These are phyloP conservation scores for Boletus rubescentipes DNA, from an alignment of 768 basidiomycete species.

Conservation along the genomic window DNA sequence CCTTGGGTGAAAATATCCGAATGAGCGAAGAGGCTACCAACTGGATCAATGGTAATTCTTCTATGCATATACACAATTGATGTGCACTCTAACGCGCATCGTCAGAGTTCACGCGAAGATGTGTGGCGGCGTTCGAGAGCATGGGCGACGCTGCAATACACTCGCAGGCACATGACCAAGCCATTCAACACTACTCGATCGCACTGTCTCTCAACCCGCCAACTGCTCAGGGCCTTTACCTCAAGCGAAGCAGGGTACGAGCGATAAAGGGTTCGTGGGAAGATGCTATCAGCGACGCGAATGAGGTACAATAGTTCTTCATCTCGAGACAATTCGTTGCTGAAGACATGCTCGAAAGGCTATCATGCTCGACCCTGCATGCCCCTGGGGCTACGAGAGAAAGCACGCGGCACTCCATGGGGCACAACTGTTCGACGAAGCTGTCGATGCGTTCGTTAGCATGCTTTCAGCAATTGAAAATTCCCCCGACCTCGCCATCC, in stretches of 20 bases:
- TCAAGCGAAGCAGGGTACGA: slow-evolving; percentile 17
- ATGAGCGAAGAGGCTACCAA: not conserved
- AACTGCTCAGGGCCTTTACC: not conserved
- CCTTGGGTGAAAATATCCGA: not conserved
- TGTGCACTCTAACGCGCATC: not conserved
- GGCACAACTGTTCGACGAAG: slow-evolving; percentile 3
- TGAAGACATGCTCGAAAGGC: not conserved
- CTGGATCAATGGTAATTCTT: slow-evolving; percentile 8
- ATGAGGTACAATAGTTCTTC: slow-evolving; percentile 3
- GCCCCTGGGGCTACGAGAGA: slow-evolving; percentile 6
- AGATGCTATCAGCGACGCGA: slow-evolving; percentile 15
- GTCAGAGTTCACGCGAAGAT: slow-evolving; percentile 7
- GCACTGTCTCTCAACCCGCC: slow-evolving; percentile 14
- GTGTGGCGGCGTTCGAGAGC: slow-evolving; percentile 5
- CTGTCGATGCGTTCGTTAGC: not conserved
- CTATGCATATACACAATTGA: not conserved
- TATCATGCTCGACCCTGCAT: slow-evolving; percentile 3
- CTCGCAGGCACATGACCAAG: slow-evolving; percentile 8
- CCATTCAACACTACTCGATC: slow-evolving; percentile 14
- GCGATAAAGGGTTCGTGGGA: slow-evolving; percentile 9
- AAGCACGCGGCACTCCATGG: slow-evolving; percentile 11
- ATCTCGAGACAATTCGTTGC: not conserved
- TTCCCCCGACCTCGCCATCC: not conserved
- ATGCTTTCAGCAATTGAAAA: slow-evolving; percentile 8
- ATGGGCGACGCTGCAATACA: slow-evolving; percentile 11